Conservation (phyloP, 75 land plant species). For the Adiantum capillusveneris region DNA sequence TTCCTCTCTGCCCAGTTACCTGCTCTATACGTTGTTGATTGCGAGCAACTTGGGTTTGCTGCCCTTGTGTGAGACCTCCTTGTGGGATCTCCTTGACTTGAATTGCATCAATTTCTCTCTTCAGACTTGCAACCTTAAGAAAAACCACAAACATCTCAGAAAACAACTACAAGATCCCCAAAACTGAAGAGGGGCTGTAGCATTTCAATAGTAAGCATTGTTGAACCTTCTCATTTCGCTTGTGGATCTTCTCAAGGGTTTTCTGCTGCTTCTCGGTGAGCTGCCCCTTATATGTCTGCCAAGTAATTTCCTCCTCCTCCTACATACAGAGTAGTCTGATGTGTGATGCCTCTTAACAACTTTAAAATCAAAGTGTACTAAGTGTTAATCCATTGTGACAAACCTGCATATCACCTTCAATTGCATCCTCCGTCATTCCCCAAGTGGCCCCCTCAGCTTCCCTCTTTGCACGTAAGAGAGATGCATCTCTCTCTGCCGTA, state of each 20-base stretch:
- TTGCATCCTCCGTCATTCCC: slow-evolving; percentile 97
- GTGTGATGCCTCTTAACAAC: not conserved
- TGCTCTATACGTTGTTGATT: slow-evolving; percentile 89
- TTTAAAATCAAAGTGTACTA: too few relatives aligned
- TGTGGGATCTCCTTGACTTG: slow-evolving; percentile 89
- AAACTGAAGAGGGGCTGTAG: too few relatives aligned
- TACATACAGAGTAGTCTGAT: slow-evolving; percentile 34
- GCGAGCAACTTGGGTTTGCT: slow-evolving; percentile 94
- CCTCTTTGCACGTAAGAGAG: slow-evolving; percentile 66
- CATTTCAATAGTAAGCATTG: not conserved
- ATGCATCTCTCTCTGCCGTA: slow-evolving; percentile 58
- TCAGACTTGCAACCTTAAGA: slow-evolving; percentile 82
- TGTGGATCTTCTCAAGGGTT: slow-evolving; percentile 72
- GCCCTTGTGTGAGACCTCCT: slow-evolving; percentile 98
- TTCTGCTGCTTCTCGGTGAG: slow-evolving; percentile 90
- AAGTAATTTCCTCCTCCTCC: slow-evolving; percentile 77
- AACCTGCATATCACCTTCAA: slow-evolving; percentile 76
- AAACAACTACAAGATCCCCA: too few relatives aligned
- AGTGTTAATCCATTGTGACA: not conserved
- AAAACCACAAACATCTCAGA: too few relatives aligned
- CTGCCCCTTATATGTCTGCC: slow-evolving; percentile 91
- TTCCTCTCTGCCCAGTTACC: slow-evolving; percentile 33
- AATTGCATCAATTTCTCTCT: slow-evolving; percentile 93
- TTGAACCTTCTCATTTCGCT: slow-evolving; percentile 78
- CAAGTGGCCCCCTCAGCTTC: slow-evolving; percentile 91